phyloP scores from a whole-genome alignment of 2,329 filamentous ascomycete species.

The Beauveria scarabaeidicola region DNA sequence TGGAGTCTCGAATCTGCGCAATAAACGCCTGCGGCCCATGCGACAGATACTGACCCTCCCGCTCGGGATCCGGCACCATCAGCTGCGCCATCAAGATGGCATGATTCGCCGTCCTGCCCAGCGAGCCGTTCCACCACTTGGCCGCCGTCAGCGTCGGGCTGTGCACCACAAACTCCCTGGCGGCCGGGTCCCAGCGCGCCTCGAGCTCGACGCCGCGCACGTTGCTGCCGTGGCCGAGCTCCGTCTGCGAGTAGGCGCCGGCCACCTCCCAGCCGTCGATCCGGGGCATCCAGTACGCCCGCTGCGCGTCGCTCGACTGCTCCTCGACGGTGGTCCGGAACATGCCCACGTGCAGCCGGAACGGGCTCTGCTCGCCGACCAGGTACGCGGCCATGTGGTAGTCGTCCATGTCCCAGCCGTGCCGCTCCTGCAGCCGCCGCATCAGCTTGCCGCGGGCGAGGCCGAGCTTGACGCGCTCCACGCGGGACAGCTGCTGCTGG shows the following conservation, averaged over 20 bases:
- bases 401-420: slow-evolving; percentile 62
- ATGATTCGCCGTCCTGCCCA: slow-evolving; percentile 67
- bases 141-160: slow-evolving; percentile 66
- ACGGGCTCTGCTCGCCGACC: slow-evolving; percentile 65
- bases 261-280: slow-evolving; percentile 64
- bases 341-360: slow-evolving; percentile 54
- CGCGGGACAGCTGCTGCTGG: slow-evolving; percentile 65
- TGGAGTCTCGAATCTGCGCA: slow-evolving; percentile 61
- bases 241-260: slow-evolving; percentile 74
- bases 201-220: slow-evolving; percentile 65
- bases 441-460: slow-evolving; percentile 64
- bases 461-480: slow-evolving; percentile 60
- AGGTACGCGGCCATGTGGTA: slow-evolving; percentile 57
- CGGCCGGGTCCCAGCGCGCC: slow-evolving; percentile 62
- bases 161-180: slow-evolving; percentile 68
- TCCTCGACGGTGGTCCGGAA: slow-evolving; percentile 52
- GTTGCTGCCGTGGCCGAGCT: slow-evolving; percentile 71
- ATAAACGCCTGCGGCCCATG: slow-evolving; percentile 73
- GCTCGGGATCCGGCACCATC: slow-evolving; percentile 52
- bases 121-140: slow-evolving; percentile 80
- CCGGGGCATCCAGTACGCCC: slow-evolving; percentile 61
- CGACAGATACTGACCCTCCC: slow-evolving; percentile 17
- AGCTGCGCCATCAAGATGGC: slow-evolving; percentile 75
- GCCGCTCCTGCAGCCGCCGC: slow-evolving; percentile 54
- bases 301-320: slow-evolving; percentile 65